Evolutionary conservation across 192 early-diverging fungal genomes (phyloP).

Genomic region (Blastocladiella britannica): DNA sequence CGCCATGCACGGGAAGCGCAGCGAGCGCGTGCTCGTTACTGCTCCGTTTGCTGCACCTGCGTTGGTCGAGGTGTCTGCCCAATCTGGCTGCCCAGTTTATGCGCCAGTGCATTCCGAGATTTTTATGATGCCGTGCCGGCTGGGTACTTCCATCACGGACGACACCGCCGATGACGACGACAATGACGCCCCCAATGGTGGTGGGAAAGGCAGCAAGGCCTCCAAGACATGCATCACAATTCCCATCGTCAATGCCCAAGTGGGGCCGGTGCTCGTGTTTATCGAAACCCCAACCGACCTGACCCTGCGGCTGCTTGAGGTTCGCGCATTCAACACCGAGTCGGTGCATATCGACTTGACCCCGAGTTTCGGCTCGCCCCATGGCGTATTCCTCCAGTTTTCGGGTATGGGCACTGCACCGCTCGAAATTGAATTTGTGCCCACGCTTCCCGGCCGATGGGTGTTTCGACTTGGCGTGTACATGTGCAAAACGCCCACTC

Average conservation of each 20-base stretch:
- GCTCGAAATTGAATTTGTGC: no score
- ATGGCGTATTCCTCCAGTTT: not conserved
- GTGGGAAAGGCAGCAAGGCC: no score
- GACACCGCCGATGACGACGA: no score
- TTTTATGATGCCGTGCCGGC: no score
- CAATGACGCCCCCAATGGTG: no score
- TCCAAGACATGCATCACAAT: no score
- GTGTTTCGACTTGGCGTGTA: no score
- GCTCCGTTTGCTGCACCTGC: conserved; percentile 9
- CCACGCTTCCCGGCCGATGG: no score
- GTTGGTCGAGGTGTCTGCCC: not conserved
- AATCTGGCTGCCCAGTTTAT: not conserved
- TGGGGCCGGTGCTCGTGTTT: not conserved
- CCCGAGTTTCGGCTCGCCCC: not conserved
- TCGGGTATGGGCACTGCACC: not conserved
- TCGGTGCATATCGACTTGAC: not conserved
- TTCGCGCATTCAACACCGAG: not conserved
- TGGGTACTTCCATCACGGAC: no score
- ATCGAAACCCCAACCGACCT: not conserved
- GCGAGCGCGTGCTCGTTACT: conserved; percentile 16
- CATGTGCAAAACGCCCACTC: no score
- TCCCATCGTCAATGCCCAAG: conserved; percentile 10
- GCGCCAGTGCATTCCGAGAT: not conserved
- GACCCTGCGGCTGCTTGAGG: not conserved
- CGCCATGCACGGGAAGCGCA: conserved; percentile 15